Percentiles rank a stretch among this genome's conserved stretches.
phyloP scores from a whole-genome alignment of 1,284 basidiomycete genomes.

The Flammula alnicola region DNA sequence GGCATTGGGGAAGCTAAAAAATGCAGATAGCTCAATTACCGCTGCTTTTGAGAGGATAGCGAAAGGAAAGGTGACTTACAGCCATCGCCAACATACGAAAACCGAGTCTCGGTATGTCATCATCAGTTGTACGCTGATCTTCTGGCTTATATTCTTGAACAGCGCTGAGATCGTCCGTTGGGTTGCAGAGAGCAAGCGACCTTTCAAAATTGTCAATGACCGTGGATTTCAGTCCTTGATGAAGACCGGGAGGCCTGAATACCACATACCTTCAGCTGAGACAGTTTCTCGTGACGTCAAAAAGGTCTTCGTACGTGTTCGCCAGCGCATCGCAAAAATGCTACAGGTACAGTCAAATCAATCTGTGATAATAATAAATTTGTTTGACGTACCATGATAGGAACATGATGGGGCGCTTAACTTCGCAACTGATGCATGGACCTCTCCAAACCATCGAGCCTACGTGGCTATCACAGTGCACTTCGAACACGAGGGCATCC shows the following conservation, averaged over 20 bases:
- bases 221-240: constrained; percentile 1
- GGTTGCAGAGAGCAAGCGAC: constrained; percentile 6
- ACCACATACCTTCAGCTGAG: background rate
- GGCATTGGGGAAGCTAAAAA: too few relatives aligned
- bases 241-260: constrained; percentile 4
- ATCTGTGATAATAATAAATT: too few relatives aligned
- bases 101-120: background rate
- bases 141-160: too few relatives aligned
- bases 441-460: constrained; percentile 7
- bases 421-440: constrained; percentile 22
- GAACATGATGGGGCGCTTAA: constrained; percentile 19
- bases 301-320: background rate
- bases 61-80: background rate
- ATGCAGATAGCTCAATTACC: too few relatives aligned
- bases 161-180: constrained; percentile 9
- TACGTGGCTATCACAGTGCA: constrained; percentile 17
- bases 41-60: background rate
- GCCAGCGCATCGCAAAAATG: constrained; percentile 4
- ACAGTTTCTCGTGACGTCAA: background rate
- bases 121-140: too few relatives aligned
- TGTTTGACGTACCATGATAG: too few relatives aligned
- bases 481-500: constrained; percentile 11
- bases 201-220: constrained; percentile 4
- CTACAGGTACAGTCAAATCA: constrained; percentile 4
- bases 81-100: background rate